Conservation (phyloP, 176 grass and related monocot genomes). For the Triticum turgidum region DNA sequence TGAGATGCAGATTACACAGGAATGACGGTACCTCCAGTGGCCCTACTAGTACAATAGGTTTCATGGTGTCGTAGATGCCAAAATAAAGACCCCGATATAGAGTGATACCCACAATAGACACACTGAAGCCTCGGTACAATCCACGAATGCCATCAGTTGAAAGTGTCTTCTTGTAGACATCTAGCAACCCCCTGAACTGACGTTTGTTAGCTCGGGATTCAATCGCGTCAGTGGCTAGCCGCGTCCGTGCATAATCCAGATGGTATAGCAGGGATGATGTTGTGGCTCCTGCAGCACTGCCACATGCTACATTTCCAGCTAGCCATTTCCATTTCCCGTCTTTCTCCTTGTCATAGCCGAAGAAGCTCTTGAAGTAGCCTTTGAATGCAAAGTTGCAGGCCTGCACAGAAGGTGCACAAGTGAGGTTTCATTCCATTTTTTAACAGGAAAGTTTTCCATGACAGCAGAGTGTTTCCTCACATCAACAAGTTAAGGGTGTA, state of each 20-base stretch:
- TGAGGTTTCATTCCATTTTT: neutral
- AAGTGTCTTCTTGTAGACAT: conserved; percentile 85
- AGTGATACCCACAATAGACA: conserved; percentile 83
- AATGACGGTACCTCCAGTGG: conserved; percentile 66
- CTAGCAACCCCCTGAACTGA: conserved; percentile 67
- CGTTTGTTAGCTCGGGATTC: conserved; percentile 46
- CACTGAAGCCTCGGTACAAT: conserved; percentile 83
- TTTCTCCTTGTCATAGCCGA: conserved; percentile 64
- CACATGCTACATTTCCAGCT: conserved; percentile 77
- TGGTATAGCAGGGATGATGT: conserved; percentile 85
- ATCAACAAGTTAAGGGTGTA: neutral
- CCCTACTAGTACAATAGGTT: conserved; percentile 77
- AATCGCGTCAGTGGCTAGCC: conserved; percentile 80
- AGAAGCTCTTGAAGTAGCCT: conserved; percentile 84
- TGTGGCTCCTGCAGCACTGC: conserved; percentile 80
- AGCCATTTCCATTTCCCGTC: conserved; percentile 65
- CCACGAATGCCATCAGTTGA: conserved; percentile 65
- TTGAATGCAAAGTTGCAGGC: conserved; percentile 97
- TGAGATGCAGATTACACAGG: conserved; percentile 11
- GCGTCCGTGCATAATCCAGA: conserved; percentile 82
- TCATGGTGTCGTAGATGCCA: conserved; percentile 88
- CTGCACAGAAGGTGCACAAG: conserved; percentile 36
- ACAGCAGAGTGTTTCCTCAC: neutral
- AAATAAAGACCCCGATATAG: conserved; percentile 86
- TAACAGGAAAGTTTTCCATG: neutral